Base-by-base conservation (phyloP, 2,329 filamentous ascomycete species). In the Albifimbria verrucaria region DNA sequence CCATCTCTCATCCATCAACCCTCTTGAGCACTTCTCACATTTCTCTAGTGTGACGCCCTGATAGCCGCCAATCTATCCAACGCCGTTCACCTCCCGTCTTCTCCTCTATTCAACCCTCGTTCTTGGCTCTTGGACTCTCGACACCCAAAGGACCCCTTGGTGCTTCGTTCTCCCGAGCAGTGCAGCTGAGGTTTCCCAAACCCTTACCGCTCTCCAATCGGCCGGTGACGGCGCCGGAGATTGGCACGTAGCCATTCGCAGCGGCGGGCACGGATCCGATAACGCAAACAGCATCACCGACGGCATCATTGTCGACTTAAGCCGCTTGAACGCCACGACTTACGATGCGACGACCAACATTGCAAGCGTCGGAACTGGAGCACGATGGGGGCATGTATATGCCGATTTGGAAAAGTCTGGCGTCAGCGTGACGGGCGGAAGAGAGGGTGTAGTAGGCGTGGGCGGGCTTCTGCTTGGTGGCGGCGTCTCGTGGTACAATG, bases 201-300 rank as follows among this genome's bases (percentile, higher is more conserved):
- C 58, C 2, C 28, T 64, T 17, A 52, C 28, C 7, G 12, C 56
- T 15, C 52, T 62, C 22, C 11, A 20, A 4, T 25, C 28, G 11
- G 52, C 53, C 21, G 57, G 60, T 6, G 53, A 56, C 11, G 61
- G 60, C 17, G 57, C 60, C 0, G 59, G 61, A 1, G 56, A 67
- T 46, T 69, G 66, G 62, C 60, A 64, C 28, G 77, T 81, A 52
- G 77, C 78, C 2, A 68, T 77, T n/a, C 72, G 75, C 39, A 75
- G 77, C 54, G 79, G 78, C 24, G 79, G 78, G 1, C 78, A 81
- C 62, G 70, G 72, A 36, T 66, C 69, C 2, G 61, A 68, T 0
- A 73, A 72, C 15, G 66, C 69, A 4, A 76, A 75, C 15, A 80
- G 71, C 52, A 74, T 72, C 48, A 63, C 67, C 12, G 68, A 65